Evolutionary conservation across 192 early-diverging fungal species (phyloP).

Genomic region (Gigaspora rosea): DNA sequence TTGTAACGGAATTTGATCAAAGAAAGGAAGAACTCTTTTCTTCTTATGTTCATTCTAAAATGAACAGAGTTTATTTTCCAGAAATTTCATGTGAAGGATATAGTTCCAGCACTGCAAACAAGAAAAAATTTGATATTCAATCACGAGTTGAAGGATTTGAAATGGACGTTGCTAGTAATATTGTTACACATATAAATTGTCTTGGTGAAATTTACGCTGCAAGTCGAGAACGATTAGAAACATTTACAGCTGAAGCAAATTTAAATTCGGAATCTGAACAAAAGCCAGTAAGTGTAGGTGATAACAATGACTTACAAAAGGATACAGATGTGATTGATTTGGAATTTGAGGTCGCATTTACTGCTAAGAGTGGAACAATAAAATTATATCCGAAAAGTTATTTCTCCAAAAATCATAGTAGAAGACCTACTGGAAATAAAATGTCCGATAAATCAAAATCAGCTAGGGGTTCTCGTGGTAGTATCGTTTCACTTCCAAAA

Average conservation of each 20-base stretch:
- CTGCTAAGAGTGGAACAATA: constrained; percentile 49
- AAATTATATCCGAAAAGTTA: constrained; percentile 57
- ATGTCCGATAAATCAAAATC: constrained; percentile 11
- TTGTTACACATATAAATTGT: constrained; percentile 66
- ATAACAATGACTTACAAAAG: neutral
- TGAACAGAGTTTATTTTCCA: constrained; percentile 56
- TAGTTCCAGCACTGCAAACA: constrained; percentile 39
- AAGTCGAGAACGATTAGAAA: constrained; percentile 58
- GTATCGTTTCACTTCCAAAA: neutral
- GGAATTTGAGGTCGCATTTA: constrained; percentile 51
- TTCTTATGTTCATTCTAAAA: constrained; percentile 51
- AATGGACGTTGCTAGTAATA: constrained; percentile 66
- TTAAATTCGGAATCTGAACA: constrained; percentile 21
- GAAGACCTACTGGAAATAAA: constrained; percentile 34
- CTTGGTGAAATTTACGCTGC: constrained; percentile 63
- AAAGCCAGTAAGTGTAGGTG: neutral
- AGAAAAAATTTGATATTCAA: constrained; percentile 50
- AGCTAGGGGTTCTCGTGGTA: neutral
- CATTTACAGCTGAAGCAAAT: constrained; percentile 47
- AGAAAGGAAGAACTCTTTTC: constrained; percentile 60
- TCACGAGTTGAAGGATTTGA: constrained; percentile 72
- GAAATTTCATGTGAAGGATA: constrained; percentile 56
- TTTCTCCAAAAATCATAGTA: constrained; percentile 40
- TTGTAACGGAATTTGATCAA: constrained; percentile 65
- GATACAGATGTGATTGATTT: constrained; percentile 38